These are phyloP conservation scores for Paratinospora sagittata DNA, from an alignment of 164 flowering plant genomes.

Conservation along the genomic window DNA sequence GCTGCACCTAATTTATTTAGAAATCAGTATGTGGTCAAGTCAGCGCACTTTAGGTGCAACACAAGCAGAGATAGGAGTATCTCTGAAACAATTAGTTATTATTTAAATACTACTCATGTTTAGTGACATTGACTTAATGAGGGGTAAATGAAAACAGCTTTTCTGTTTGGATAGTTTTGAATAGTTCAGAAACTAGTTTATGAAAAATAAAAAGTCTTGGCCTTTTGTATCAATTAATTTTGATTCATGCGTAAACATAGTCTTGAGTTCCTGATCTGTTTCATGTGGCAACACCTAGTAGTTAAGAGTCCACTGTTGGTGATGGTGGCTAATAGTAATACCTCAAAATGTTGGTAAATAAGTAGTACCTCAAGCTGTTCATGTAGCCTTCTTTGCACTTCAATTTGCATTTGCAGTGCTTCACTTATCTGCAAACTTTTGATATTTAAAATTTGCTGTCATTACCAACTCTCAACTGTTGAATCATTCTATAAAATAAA, in stretches of 20 bases:
- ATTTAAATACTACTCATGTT: background rate
- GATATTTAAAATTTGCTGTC: conserved; percentile 11
- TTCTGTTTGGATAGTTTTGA: background rate
- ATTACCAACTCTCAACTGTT: conserved; percentile 7
- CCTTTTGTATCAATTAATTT: background rate
- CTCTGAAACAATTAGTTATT: background rate
- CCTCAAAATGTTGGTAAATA: background rate
- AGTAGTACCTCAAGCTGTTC: conserved; percentile 85
- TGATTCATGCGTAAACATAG: background rate
- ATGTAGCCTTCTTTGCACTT: conserved; percentile 84
- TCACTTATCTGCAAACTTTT: conserved; percentile 38
- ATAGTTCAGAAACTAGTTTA: background rate
- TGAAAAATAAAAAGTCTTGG: background rate
- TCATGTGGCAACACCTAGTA: background rate
- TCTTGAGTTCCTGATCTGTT: background rate
- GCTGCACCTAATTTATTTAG: conserved; percentile 54
- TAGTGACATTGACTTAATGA: background rate
- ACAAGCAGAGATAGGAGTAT: too few species aligned
- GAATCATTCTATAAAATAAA: too few species aligned
- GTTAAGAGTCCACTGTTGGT: background rate
- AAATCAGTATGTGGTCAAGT: background rate
- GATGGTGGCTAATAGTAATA: background rate
- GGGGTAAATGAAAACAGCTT: background rate
- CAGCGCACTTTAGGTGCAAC: conserved; percentile 1
- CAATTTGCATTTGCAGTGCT: conserved; percentile 88